Base-by-base conservation (phyloP, 306 rosid species). In the Pachyrhizus erosus region DNA sequence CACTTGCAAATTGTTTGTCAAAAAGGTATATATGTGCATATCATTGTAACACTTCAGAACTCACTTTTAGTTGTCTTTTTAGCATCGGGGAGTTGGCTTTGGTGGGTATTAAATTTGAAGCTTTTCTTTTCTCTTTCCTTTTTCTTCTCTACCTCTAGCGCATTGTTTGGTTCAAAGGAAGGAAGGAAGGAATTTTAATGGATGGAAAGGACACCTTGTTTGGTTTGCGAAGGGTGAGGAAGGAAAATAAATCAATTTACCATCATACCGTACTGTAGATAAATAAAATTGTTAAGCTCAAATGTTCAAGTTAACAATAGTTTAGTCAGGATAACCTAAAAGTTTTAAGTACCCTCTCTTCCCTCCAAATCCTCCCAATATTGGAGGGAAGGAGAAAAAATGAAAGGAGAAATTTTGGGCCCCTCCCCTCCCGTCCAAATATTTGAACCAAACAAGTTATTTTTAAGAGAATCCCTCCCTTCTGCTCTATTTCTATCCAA, bases 41-140 rank as follows among this genome's bases (percentile, higher is more conserved):
- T 45, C 9, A 24, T 45, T 66, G 21, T 68, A 65, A 74, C 34
- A 74, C 58, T 67, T 52, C n/a, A 48, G 17, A 54, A 39, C 42
- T 64, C 66, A 18, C 23, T 70, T n/a, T 37, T 45, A 45, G 33
- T 83, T 83, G 7, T 40, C 42, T 33, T 64, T 61, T 61, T 61
- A 61, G 21, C 0, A 10, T 27, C 5, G 70, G 42, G 21, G 10
- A 29, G 23, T 62, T 62, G 42, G 2, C 42, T 62, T 65, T 65
- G 26, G 24, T 1, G 7, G 46, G 8, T 33, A 34, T 7, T 34
- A 64, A 2, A n/a, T n/a, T 34, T 34, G 15, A 34, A 34, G 15
- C 7, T 9, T 33, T 66, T 66, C 24, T 20, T 55, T 54, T 20
- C 60, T 18, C 24, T 65, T 65, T 5, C 40, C 31, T 12, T 80